Conservation (phyloP, 345 rosid species). For the Eucalyptus brandiana region DNA sequence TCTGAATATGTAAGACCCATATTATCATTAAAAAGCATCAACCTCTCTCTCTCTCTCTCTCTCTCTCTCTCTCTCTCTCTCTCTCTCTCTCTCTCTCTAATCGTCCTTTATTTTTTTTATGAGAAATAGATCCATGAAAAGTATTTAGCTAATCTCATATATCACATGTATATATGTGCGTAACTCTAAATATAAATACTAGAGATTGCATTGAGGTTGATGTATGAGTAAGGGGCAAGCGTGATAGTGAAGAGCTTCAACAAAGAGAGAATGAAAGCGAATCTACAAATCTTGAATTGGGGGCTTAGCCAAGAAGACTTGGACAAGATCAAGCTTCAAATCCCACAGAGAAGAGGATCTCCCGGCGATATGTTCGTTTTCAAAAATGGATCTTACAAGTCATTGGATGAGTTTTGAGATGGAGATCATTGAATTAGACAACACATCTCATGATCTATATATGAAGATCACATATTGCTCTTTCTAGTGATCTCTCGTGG, state of each 20-base stretch:
- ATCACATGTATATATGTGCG: not conserved
- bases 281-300: not conserved
- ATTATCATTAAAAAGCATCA: not conserved
- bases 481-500: not conserved
- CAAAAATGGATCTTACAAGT: not conserved
- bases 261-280: not conserved
- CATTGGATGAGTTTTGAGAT: not conserved
- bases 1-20: not conserved
- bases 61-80: not conserved
- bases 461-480: not conserved
- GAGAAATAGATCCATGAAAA: not conserved
- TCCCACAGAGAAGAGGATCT: not conserved
- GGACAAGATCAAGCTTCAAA: not conserved
- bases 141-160: not conserved
- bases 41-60: too few species aligned
- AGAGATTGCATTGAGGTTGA: constrained; percentile 2
- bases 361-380: not conserved
- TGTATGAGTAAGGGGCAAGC: not conserved
- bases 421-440: not conserved
- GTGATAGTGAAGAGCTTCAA: not conserved
- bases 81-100: not conserved
- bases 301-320: not conserved
- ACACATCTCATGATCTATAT: not conserved
- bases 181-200: not conserved
- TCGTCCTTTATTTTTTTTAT: not conserved